These are phyloP conservation scores for Colletotrichum eremochloae DNA, from an alignment of 2,329 filamentous ascomycete species.

Conservation along the genomic window DNA sequence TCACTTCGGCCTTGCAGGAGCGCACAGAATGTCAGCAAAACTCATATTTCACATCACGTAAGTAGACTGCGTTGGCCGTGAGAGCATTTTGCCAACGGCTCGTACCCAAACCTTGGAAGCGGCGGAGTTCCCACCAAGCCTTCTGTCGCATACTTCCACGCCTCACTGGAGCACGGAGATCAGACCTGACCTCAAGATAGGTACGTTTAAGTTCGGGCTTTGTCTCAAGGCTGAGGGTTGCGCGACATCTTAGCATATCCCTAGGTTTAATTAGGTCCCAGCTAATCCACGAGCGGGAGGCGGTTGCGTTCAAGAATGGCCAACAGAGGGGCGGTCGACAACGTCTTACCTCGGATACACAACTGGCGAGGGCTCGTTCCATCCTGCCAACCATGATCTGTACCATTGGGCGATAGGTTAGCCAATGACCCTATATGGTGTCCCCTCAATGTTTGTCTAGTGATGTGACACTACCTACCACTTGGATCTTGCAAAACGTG, in stretches of 20 bases:
- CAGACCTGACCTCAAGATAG: conserved; percentile 4
- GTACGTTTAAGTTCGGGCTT: conserved; percentile 5
- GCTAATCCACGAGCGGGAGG: not conserved
- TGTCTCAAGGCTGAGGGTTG: conserved; percentile 12
- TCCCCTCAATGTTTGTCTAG: not conserved
- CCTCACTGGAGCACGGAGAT: too few species aligned
- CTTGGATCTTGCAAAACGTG: not conserved
- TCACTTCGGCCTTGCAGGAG: not conserved
- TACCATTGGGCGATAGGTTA: not conserved
- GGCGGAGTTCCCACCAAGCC: not conserved
- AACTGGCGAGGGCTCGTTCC: not conserved
- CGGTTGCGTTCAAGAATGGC: not conserved
- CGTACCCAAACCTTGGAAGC: not conserved
- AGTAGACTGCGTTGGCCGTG: not conserved
- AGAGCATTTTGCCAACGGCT: not conserved
- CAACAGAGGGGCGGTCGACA: not conserved
- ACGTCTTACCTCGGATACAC: not conserved
- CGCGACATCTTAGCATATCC: not conserved
- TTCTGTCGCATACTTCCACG: not conserved
- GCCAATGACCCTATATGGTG: too few species aligned
- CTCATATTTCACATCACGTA: not conserved
- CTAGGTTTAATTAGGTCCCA: not conserved
- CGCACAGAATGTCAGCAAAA: not conserved
- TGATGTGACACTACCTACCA: not conserved
- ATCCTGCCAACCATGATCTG: not conserved